Evolutionary conservation across 2,329 filamentous ascomycete species (phyloP), one percentile per base, ranked within the genome.

Genomic region (Atkinsonella hypoxylon): DNA sequence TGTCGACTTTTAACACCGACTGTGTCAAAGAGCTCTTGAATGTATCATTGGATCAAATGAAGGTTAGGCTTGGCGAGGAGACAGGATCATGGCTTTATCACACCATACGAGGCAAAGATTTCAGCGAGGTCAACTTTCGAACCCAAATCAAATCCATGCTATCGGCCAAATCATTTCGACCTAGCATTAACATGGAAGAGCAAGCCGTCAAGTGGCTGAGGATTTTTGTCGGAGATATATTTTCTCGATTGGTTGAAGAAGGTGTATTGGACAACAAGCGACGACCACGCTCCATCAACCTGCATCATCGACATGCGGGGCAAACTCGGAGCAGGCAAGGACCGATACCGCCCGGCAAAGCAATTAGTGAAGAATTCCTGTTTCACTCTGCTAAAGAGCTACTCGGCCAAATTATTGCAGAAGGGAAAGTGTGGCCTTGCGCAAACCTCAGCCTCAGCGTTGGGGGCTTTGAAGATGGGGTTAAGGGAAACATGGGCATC

Each of bases 121-220:
- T 74, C 47, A 93, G 85, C 59, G 90, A 96, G 66, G 89, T 98
- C 57, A 96, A 89, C 61, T 79, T 89, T 30, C 77, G 91, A 48
- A 95, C 89, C 1, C 87, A 93, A 61, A 95, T 96, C 71, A 96
- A 97, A 65, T 93, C 87, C 15, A 97, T 98, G 90, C 74, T 97
- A 13, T 96, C 89, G 1, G 90, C 93, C 18, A 98, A 98, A 64
- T 94, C 89, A 0, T 98, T 98, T 61, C 78, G 87, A 26, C 93
- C 93, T 0, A 81, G 77, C 51, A 91, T 97, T 62, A 86, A 82
- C 57, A 84, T 76, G 2, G 70, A 79, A 17, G 88, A 93, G 20
- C 87, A 95, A 64, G 91, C 84, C 1, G 72, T 79, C 22, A 83
- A 82, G 53, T 98, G 93, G 93, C 73, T 98, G 39, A 78, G 84